Conservation (phyloP, 2,329 filamentous ascomycete species). For the Dothistroma pini region DNA sequence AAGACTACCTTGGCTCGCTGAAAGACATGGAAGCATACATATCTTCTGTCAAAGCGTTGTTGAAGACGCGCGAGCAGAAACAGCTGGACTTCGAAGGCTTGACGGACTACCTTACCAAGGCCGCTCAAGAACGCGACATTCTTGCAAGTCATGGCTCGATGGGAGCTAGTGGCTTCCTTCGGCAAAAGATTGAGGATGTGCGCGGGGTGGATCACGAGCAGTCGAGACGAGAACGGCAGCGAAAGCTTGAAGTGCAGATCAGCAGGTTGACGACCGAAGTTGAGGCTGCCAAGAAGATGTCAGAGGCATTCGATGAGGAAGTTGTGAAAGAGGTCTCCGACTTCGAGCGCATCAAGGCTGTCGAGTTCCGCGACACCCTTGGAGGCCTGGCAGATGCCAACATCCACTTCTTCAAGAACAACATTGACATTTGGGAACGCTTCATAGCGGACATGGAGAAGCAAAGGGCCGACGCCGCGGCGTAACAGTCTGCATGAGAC, state of each 20-base stretch:
- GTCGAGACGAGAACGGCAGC: slow-evolving; percentile 75
- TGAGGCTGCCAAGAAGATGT: slow-evolving; percentile 78
- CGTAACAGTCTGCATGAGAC: slow-evolving; percentile 8
- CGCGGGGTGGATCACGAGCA: slow-evolving; percentile 96
- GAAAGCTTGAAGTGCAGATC: slow-evolving; percentile 88
- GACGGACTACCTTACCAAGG: slow-evolving; percentile 92
- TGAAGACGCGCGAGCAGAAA: slow-evolving; percentile 94
- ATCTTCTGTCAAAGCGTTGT: slow-evolving; percentile 75
- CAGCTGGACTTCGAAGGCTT: slow-evolving; percentile 96
- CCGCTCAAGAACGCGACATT: slow-evolving; percentile 77
- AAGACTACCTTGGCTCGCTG: slow-evolving; percentile 88
- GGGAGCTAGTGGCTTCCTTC: slow-evolving; percentile 80
- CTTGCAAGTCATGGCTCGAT: slow-evolving; percentile 60
- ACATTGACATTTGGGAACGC: slow-evolving; percentile 79
- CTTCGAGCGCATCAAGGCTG: slow-evolving; percentile 93
- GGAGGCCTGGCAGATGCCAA: slow-evolving; percentile 80
- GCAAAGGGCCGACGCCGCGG: slow-evolving; percentile 20
- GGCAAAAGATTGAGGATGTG: slow-evolving; percentile 93
- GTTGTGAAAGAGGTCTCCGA: slow-evolving; percentile 89
- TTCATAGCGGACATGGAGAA: slow-evolving; percentile 74
- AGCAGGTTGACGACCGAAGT: slow-evolving; percentile 88
- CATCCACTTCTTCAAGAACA: slow-evolving; percentile 77
- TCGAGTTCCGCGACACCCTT: slow-evolving; percentile 81
- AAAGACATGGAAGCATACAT: slow-evolving; percentile 97
- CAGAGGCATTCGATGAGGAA: slow-evolving; percentile 93